Base-by-base conservation (phyloP, 2,329 filamentous ascomycete species). In the Didymella sp. region DNA sequence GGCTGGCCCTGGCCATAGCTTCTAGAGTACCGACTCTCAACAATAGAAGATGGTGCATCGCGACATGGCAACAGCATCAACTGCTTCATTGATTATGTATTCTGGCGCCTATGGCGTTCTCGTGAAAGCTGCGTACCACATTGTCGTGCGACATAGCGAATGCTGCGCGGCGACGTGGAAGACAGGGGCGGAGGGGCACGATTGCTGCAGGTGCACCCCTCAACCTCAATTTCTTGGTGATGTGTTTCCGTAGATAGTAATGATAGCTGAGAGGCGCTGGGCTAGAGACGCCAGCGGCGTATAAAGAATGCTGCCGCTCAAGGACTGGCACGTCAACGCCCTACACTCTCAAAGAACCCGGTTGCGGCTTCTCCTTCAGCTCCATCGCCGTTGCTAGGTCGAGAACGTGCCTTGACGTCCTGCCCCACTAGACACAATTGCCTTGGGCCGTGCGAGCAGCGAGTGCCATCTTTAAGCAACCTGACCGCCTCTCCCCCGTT, bases 1-100 rank as follows among this genome's bases (percentile, higher is more conserved):
- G 38, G 38, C 27, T 46, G 43, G 31, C 35, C 19, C 12, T 38
- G 40, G 63, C 52, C 64, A 64, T 67, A 67, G 66, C 66, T 67
- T 38, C 59, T 19, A 45, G 31, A 53, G 56, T 30, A 43, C 27
- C 38, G 31, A 52, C 31, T 11, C 54, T 51, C 70, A 71, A 69
- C 71, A 71, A 59, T 68, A 69, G 64, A 70, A 67, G 66, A 69
- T 66, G 15, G 58, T 58, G 61, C 54, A 57, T 31, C 49, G 38
- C 40, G 37, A 59, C 35, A 31, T 27, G 37, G 43, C 25, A 35
- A 42, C 41, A 25, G 25, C 31, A 21, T 40, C 49, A 47, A 52
- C 42, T 47, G 33, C 17, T 12, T 17, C 21, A 38, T 17, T n/a
- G 15, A 25, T 2, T 25, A n/a, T 22, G 15, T 5, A 15, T 3